Evolutionary conservation across 1,284 basidiomycete genomes (phyloP), one percentile per base, ranked within the genome.

Genomic region (Cryptococcus sp.): DNA sequence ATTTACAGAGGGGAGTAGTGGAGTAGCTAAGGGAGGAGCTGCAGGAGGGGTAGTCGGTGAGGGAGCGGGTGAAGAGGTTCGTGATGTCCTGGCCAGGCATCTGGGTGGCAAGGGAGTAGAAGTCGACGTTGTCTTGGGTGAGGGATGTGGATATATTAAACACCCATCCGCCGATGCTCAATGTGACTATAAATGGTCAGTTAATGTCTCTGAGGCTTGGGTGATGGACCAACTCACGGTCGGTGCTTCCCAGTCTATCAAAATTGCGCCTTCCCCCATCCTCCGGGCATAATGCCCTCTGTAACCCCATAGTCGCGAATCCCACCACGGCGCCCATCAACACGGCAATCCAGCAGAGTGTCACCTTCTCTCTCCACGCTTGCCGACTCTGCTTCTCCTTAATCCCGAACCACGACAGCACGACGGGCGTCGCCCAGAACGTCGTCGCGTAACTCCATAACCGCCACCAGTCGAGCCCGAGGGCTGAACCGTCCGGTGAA

Each of bases 351-450:
- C 88, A 85, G 75, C 93, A 97, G 8, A 99, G 82, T 6, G 93
- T 85, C 59, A 97, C 85, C 81, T 98, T 99, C 78, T 99, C 96
- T 66, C 96, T 84, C 96, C 96, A 99, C 1, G 96, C 96, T 78
- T 97, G 91, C 63, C 85, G 82, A 57, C 85, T 81, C 52, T 83
- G 80, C 71, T 83, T 83, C 73, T 93, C 90, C 69, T 84, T 87
- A 75, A 98, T 82, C 48, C 92, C 91, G 56, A 87, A 60, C 13
- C 86, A 84, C 21, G 82, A 78, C 53, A 98, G 83, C 15, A 94
- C 72, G 63, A 86, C 60, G 47, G 84, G 82, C 15, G 94, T 94
- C 4, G 92, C 93, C 91, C 91, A 97, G 73, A 89, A 93, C 4
- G 94, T 94, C 69, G 89, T 81, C 49, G 89, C 71, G 68, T 84